Conservation (phyloP, 2,329 filamentous ascomycete genomes). For the Fusarium tjaetaba region DNA sequence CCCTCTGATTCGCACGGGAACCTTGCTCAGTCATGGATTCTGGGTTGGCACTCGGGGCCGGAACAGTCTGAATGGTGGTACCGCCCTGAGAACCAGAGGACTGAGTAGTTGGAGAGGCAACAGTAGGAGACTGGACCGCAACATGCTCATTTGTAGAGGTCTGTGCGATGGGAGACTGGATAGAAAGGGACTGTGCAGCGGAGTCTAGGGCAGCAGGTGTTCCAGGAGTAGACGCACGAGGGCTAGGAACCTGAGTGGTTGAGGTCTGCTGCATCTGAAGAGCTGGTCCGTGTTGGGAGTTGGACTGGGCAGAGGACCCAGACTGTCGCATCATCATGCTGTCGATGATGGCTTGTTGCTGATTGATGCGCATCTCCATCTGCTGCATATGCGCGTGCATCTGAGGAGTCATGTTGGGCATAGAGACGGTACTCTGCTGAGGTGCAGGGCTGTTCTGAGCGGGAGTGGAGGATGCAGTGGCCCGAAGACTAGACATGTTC, state of each 20-base stretch:
- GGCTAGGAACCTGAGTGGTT: not conserved
- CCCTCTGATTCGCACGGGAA: not conserved
- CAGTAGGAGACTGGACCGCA: not conserved
- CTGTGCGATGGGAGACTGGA: not conserved
- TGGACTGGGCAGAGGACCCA: not conserved
- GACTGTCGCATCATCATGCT: not conserved
- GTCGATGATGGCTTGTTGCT: not conserved
- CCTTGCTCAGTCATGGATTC: not conserved
- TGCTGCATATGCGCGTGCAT: not conserved
- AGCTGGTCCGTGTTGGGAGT: not conserved
- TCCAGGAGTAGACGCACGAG: not conserved
- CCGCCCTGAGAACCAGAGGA: not conserved
- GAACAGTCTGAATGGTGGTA: not conserved
- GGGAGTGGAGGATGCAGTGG: not conserved
- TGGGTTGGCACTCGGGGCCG: not conserved
- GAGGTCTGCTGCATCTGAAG: not conserved
- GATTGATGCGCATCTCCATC: not conserved
- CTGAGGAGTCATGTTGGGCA: not conserved
- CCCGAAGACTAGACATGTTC: not conserved
- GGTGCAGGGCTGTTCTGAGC: not conserved
- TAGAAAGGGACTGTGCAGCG: not conserved
- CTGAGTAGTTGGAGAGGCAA: not conserved
- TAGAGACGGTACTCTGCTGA: not conserved
- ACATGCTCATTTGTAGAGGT: not conserved
- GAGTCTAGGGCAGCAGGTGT: not conserved